Base-by-base conservation (phyloP, 2,329 filamentous ascomycete species). In the Verticillium nonalfalfae region DNA sequence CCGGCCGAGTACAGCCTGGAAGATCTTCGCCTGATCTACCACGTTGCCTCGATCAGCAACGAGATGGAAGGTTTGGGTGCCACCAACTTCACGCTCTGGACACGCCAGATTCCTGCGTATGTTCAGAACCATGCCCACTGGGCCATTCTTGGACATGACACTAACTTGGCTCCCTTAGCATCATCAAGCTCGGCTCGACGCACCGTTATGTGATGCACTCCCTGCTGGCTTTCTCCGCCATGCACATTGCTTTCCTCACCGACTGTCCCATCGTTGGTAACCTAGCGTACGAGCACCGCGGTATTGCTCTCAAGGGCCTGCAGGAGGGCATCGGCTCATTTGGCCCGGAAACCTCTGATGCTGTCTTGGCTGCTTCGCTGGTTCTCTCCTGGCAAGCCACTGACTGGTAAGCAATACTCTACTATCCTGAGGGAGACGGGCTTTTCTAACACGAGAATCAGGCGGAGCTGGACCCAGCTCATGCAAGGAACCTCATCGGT, bases 301-400 rank as follows among this genome's bases (percentile, higher is more conserved):
- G 91, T 33, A 84, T 90, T 66, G 94, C 95, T 11, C 80, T 97
- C 63, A 93, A 90, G 69, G 94, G 94, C 3, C 79, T 98, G 57
- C 92, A 97, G 70, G 90, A 93, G 70, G 92, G 93, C 34, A 93
- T 98, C 67, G 86, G 88, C 55, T 83, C 84, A 21, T 97, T 98
- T 75, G 96, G 90, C 2, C 87, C 87, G 68, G 87, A 90, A 59
- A 96, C 93, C 64, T 94, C 92, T 1, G 94, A 99, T 76, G 93
- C 93, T 54, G 89, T 97, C 64, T 83, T 99, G 60, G 94, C 93
- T 33, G 91, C 93, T 36, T 97, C 94, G 33, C 86, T 97, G 55
- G 85, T 98, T 57, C 83, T 99, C 58, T 96, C 93, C 40, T 98
- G 95, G 93, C 94, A 98, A 78, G 91, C 92, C 61, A 95, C 89